Evolutionary conservation across 2,329 filamentous ascomycete genomes (phyloP), one percentile per base, ranked within the genome.

Genomic region (Stylonectria norvegica): DNA sequence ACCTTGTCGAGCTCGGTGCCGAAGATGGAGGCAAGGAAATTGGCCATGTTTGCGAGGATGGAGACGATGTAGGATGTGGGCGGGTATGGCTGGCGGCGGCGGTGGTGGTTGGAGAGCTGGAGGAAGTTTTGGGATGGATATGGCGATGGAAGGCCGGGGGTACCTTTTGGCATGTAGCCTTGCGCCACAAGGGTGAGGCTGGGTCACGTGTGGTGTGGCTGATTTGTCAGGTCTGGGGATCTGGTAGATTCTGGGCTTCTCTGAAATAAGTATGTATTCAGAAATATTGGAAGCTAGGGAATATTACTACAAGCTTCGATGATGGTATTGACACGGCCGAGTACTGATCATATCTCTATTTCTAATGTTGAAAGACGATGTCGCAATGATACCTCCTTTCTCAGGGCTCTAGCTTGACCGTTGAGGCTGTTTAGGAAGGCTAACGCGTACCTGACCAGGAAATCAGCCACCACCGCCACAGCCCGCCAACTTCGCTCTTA

Each of bases 1-100:
- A 96, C 90, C 66, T 91, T 98, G 83, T 98, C 93, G 70, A 97
- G 93, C 78, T 98, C 93, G 20, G 93, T 98, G 62, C 93, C 93
- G 77, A 98, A 98, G 73, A 98, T 98, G 65, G 89, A 95, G 61
- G 93, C 93, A 67, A 98, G 86, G 67, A 96, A 97, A 76, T 96
- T 96, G 62, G 90, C 90, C 90, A 95, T 95, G 43, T 36, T 68
- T 56, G 45, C 19, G 32, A 38, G 36, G 45, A 27, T 33, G 34
- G 5, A 30, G 23, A 31, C 22, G n/a, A 32, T 18, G 38, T 28
- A 17, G 17, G 43, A 22, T 39, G 32, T 16, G 23, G 5, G 27
- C 23, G 40, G 22, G n/a, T n/a, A n/a, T n/a, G n/a, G n/a, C n/a
- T n/a, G n/a, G n/a, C n/a, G n/a, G n/a, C n/a, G n/a, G n/a, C n/a